Evolutionary conservation across 805 yeast species (phyloP).

Genomic region (Wickerhamiella slavikovae): DNA sequence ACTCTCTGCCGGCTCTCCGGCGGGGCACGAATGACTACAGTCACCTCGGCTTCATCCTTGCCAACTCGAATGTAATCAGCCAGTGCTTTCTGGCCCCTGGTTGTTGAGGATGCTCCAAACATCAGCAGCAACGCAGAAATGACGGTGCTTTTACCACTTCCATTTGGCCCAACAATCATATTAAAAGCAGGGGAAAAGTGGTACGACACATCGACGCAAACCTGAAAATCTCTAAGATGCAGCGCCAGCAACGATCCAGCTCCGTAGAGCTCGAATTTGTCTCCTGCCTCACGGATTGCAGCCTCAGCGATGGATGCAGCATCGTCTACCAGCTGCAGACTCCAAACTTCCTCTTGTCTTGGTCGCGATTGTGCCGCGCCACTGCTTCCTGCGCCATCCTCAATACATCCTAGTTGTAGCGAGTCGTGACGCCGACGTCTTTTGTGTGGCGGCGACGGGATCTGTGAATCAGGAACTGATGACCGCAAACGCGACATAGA

Average conservation of each 20-base stretch:
- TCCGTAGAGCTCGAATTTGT: constrained; percentile 1
- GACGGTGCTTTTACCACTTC: constrained; percentile 84
- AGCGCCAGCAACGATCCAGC: constrained; percentile 8
- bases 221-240: constrained; percentile 10
- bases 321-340: too few relatives aligned
- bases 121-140: constrained; percentile 87
- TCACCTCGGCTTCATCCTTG: constrained; percentile 2
- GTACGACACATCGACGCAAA: constrained; percentile 10
- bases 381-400: too few relatives aligned
- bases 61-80: constrained; percentile 9
- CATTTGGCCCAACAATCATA: constrained; percentile 91
- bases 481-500: too few relatives aligned
- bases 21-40: constrained; percentile 5
- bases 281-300: too few relatives aligned
- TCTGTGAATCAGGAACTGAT: too few relatives aligned
- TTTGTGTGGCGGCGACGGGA: too few relatives aligned
- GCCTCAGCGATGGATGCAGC: too few relatives aligned
- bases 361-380: too few relatives aligned
- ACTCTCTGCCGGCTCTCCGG: neutral
- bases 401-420: too few relatives aligned
- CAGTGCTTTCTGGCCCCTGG: constrained; percentile 31
- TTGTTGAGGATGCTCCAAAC: too few relatives aligned
- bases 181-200: constrained; percentile 65
- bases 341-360: too few relatives aligned
- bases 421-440: too few relatives aligned